Conservation (phyloP, 441 rosid genomes). For the Adansonia gregorii region DNA sequence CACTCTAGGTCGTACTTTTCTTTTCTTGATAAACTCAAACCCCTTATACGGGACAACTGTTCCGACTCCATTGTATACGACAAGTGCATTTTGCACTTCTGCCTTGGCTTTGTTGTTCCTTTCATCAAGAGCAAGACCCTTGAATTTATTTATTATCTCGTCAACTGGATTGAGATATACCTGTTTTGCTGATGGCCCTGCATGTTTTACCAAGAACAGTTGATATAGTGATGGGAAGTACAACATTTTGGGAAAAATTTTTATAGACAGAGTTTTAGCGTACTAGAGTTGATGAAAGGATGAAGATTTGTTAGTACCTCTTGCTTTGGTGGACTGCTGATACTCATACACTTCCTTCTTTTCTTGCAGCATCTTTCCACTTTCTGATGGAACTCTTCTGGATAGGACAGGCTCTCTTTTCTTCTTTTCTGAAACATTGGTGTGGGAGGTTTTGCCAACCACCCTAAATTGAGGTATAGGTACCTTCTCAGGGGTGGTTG, state of each 20-base stretch:
- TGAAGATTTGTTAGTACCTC: conserved; percentile 49
- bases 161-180: conserved; percentile 41
- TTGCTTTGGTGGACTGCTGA: conserved; percentile 39
- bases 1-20: conserved; percentile 80
- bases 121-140: conserved; percentile 49
- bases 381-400: conserved; percentile 35
- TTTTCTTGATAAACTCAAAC: conserved; percentile 51
- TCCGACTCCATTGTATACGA: conserved; percentile 56
- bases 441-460: conserved; percentile 30
- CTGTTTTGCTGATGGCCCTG: conserved; percentile 46
- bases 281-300: conserved; percentile 23
- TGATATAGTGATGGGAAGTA: conserved; percentile 24
- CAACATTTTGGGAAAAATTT: conserved; percentile 28
- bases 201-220: conserved; percentile 36
- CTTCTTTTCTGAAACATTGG: conserved; percentile 39
- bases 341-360: conserved; percentile 34
- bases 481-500: conserved; percentile 41
- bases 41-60: conserved; percentile 59
- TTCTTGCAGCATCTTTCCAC: conserved; percentile 38
- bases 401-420: conserved; percentile 31
- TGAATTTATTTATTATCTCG: conserved; percentile 52
- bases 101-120: conserved; percentile 30
- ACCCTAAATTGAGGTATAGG: conserved; percentile 36
- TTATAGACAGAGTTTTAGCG: conserved; percentile 24
- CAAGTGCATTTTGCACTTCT: conserved; percentile 59